Evolutionary conservation across 257 asterid genomes (phyloP).

Genomic region (Scutellaria minor): DNA sequence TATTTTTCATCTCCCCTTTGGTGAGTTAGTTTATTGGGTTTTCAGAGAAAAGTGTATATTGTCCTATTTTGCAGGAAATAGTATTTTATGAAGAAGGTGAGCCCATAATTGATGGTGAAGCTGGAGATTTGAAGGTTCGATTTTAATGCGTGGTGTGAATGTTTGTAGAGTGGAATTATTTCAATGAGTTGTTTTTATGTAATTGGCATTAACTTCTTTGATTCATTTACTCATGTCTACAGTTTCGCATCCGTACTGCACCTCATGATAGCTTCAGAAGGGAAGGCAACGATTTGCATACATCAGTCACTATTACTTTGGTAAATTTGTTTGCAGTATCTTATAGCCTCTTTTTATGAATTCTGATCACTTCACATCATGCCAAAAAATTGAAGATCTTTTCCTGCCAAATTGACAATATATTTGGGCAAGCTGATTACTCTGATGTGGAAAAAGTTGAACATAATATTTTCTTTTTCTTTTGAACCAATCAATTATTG

Average conservation of each 20-base stretch:
- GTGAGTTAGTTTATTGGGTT: not conserved
- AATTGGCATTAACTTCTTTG: slow-evolving; percentile 17
- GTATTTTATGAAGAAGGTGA: slow-evolving; percentile 95
- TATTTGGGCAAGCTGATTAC: not conserved
- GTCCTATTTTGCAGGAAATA: slow-evolving; percentile 66
- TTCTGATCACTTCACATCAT: not conserved
- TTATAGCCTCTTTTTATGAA: not conserved
- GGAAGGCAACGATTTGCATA: slow-evolving; percentile 87
- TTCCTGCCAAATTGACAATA: not conserved
- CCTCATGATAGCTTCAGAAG: slow-evolving; percentile 85
- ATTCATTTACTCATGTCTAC: slow-evolving; percentile 30
- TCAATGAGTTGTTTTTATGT: slow-evolving; percentile 16
- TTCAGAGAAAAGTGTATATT: slow-evolving; percentile 3
- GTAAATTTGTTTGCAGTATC: slow-evolving; percentile 42
- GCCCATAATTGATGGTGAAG: slow-evolving; percentile 92
- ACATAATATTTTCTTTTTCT: not conserved
- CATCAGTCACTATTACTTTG: slow-evolving; percentile 83
- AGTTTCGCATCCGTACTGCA: slow-evolving; percentile 93
- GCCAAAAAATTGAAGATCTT: no score
- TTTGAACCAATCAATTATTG: no score
- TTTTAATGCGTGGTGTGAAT: slow-evolving; percentile 5
- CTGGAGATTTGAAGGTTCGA: slow-evolving; percentile 93
- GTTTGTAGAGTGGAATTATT: not conserved
- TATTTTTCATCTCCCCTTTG: no score
- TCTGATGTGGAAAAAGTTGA: not conserved